phyloP scores from a whole-genome alignment of 441 rosid species.

The Macaranga tanarius region DNA sequence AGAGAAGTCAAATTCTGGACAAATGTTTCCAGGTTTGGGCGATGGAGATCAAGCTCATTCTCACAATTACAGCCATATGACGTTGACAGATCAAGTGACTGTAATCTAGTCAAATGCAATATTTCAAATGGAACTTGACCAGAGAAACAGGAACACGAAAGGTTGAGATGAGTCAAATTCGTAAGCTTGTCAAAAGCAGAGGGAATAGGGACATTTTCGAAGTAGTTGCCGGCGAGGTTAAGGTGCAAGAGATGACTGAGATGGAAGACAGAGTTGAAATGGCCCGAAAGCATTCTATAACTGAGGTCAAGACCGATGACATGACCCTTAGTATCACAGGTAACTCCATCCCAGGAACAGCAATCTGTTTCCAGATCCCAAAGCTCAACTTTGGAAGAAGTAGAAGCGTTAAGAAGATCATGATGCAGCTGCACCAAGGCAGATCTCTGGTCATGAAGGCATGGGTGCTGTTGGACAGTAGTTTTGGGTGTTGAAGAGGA shows the following conservation, averaged over 20 bases:
- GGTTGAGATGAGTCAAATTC: constrained; percentile 17
- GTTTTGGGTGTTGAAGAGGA: no score
- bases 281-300: neutral
- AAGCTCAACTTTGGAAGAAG: neutral
- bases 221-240: neutral
- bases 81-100: constrained; percentile 10
- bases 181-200: neutral
- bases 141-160: neutral
- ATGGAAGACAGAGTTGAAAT: neutral
- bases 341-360: no score
- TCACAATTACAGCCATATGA: no score
- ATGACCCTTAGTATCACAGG: no score
- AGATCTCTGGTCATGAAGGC: no score
- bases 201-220: neutral
- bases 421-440: no score
- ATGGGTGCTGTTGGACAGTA: no score
- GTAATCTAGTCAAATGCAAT: neutral
- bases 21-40: neutral
- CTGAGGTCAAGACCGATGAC: neutral
- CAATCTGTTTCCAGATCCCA: neutral
- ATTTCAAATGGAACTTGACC: neutral
- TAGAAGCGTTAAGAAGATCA: no score
- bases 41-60: neutral
- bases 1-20: constrained; percentile 4
- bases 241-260: constrained; percentile 7